A percentile compares a stretch with the other conserved stretches of the same genome.
Conservation (phyloP, 306 rosid species). For the Ochetophila trinervis region DNA sequence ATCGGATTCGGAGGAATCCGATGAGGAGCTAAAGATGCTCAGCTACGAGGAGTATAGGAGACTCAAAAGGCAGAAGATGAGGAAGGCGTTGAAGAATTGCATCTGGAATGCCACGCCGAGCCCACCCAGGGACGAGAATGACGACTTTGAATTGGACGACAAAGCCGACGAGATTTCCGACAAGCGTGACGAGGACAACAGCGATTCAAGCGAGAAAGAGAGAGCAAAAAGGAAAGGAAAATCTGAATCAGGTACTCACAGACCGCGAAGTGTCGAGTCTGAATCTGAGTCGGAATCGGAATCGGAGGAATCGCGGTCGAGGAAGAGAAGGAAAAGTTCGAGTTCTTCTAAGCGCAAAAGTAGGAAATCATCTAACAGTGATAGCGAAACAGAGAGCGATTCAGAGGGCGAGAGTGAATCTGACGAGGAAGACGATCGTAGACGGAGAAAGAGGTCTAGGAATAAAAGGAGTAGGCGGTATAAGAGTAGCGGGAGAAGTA, state of each 20-base stretch:
- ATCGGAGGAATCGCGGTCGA: conserved; percentile 36
- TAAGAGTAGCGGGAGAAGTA: conserved; percentile 27
- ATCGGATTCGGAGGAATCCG: conserved; percentile 56
- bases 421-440: conserved; percentile 36
- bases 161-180: conserved; percentile 48
- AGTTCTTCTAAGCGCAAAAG: conserved; percentile 37
- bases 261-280: conserved; percentile 22
- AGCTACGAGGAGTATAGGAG: conserved; percentile 64
- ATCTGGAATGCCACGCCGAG: conserved; percentile 86
- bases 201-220: conserved; percentile 28
- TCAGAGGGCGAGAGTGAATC: conserved; percentile 39
- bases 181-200: conserved; percentile 18
- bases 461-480: conserved; percentile 17
- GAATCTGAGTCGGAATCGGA: conserved; percentile 39
- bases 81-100: conserved; percentile 65
- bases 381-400: conserved; percentile 31
- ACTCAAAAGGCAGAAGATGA: conserved; percentile 78
- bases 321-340: conserved; percentile 32
- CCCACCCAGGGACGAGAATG: conserved; percentile 64
- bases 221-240: conserved; percentile 23
- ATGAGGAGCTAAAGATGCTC: conserved; percentile 80
- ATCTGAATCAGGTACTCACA: conserved; percentile 25
- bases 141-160: conserved; percentile 47
- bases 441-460: conserved; percentile 39
- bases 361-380: conserved; percentile 37